Evolutionary conservation across 2,329 filamentous ascomycete genomes (phyloP).

Genomic region (Sporothrix brasiliensis): DNA sequence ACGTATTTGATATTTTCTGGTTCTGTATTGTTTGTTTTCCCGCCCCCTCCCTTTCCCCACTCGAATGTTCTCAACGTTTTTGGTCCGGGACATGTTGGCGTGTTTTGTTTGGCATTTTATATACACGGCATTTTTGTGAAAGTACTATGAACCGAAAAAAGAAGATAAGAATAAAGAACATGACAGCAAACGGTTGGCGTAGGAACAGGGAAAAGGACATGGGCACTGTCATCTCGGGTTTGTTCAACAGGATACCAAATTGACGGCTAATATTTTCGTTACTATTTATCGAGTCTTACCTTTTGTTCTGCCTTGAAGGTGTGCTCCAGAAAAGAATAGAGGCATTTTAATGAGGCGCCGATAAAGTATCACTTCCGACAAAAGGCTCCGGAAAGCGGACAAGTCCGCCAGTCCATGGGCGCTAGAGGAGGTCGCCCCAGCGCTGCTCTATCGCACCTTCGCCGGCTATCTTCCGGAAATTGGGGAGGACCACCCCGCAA

Average conservation of each 20-base stretch:
- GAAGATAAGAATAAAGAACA: neutral
- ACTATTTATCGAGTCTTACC: neutral
- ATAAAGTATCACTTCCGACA: neutral
- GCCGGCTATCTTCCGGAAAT: slow-evolving; percentile 23
- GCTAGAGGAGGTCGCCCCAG: neutral
- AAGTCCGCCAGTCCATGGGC: neutral
- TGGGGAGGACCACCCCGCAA: slow-evolving; percentile 16
- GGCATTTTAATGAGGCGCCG: neutral
- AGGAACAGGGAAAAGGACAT: slow-evolving; percentile 22
- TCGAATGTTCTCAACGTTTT: slow-evolving; percentile 20
- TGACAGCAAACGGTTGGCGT: slow-evolving; percentile 16
- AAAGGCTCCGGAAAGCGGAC: neutral
- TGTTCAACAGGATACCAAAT: slow-evolving; percentile 32
- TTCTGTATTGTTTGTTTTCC: slow-evolving; percentile 1
- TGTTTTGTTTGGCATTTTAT: neutral
- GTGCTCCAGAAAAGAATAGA: neutral
- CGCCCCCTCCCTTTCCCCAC: neutral
- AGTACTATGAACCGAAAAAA: neutral
- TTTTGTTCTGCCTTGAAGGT: neutral
- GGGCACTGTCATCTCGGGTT: slow-evolving; percentile 26
- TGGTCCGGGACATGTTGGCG: slow-evolving; percentile 20
- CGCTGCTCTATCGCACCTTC: slow-evolving; percentile 4
- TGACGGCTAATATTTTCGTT: slow-evolving; percentile 10
- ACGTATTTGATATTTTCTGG: neutral
- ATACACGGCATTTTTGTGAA: slow-evolving; percentile 20